phyloP scores from a whole-genome alignment of 179 eudicot genomes.

The Beta lomatogona region DNA sequence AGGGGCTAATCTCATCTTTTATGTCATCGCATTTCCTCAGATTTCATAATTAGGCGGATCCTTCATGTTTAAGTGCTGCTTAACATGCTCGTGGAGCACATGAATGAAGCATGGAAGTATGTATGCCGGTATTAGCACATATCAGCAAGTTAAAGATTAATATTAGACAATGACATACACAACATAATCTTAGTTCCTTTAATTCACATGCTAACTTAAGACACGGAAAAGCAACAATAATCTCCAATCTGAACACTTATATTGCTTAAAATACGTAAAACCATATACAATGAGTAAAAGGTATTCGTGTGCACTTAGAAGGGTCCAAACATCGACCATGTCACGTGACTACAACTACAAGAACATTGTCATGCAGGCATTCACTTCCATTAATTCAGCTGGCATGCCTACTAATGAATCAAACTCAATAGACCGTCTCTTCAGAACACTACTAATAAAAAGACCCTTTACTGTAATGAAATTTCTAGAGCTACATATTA shows the following conservation, averaged over 20 bases:
- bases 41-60: too few species aligned
- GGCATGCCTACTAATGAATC: not conserved
- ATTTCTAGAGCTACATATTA: not conserved
- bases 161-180: not conserved
- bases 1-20: not conserved
- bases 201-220: not conserved
- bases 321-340: not conserved
- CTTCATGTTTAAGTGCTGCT: too few species aligned
- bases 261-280: not conserved
- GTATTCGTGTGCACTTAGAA: not conserved
- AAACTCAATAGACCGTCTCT: not conserved
- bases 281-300: not conserved
- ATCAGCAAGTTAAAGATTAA: too few species aligned
- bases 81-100: too few species aligned
- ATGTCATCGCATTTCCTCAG: too few species aligned
- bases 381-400: not conserved
- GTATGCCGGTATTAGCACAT: too few species aligned
- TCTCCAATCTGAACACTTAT: slow-evolving; percentile 1
- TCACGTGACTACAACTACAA: slow-evolving; percentile 6
- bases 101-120: too few species aligned
- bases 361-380: slow-evolving; percentile 1
- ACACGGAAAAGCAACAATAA: slow-evolving; percentile 10
- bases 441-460: not conserved
- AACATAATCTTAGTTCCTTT: not conserved
- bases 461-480: not conserved